phyloP scores from a whole-genome alignment of 306 rosid species.

The Echinosophora koreensis region DNA sequence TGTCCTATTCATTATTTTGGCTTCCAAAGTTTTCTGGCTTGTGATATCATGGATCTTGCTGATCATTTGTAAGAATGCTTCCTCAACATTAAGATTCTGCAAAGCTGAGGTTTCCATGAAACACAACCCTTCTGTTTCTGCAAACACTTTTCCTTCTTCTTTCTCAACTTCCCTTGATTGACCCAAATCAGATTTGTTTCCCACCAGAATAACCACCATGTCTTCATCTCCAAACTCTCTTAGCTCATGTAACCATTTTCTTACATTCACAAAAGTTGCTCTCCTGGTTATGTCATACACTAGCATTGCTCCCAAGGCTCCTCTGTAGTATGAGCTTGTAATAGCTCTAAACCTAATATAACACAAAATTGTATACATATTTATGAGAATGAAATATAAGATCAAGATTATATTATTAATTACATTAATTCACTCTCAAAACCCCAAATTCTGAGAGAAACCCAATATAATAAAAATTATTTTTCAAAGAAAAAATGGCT shows the following conservation, averaged over 20 bases:
- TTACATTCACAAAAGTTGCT: slow-evolving; percentile 60
- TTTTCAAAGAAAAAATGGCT: not conserved
- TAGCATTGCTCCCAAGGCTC: slow-evolving; percentile 87
- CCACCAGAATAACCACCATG: slow-evolving; percentile 78
- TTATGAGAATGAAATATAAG: slow-evolving; percentile 18
- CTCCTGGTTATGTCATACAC: slow-evolving; percentile 80
- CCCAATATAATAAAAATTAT: not conserved
- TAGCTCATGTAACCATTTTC: slow-evolving; percentile 82
- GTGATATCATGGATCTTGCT: slow-evolving; percentile 71
- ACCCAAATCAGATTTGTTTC: slow-evolving; percentile 77
- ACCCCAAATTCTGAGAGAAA: slow-evolving; percentile 1
- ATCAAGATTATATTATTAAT: not conserved
- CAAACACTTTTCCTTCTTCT: slow-evolving; percentile 71
- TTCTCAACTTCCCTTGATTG: slow-evolving; percentile 72
- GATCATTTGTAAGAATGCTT: slow-evolving; percentile 77
- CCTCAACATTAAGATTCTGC: slow-evolving; percentile 81
- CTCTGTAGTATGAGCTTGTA: slow-evolving; percentile 93
- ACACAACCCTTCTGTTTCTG: slow-evolving; percentile 72
- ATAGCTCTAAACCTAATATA: slow-evolving; percentile 90
- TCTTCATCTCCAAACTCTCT: slow-evolving; percentile 71
- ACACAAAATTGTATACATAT: slow-evolving; percentile 7
- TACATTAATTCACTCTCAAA: not conserved
- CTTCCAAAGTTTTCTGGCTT: slow-evolving; percentile 68
- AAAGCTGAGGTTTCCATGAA: slow-evolving; percentile 97
- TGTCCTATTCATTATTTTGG: slow-evolving; percentile 48